Conservation (phyloP, 2,329 filamentous ascomycete genomes). For the Sclerotinia sclerotiorum region DNA sequence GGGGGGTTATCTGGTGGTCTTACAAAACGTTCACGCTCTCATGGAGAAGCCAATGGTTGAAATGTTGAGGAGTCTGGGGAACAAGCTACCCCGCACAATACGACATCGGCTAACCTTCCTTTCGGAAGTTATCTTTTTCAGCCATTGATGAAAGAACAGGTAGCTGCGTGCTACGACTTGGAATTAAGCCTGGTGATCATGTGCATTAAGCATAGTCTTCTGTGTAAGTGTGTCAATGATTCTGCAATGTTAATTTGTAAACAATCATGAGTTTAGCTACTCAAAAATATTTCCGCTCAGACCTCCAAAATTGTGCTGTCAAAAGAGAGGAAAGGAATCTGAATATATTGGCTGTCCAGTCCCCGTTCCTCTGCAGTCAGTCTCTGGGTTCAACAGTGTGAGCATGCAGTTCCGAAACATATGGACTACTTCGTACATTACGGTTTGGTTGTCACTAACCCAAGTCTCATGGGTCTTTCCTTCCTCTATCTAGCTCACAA, state of each 20-base stretch:
- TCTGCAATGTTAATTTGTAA: neutral
- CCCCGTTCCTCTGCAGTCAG: neutral
- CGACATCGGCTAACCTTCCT: conserved; percentile 20
- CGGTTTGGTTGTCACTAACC: too few relatives aligned
- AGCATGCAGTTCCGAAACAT: neutral
- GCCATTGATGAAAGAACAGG: neutral
- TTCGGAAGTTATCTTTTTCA: neutral
- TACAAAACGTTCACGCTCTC: neutral
- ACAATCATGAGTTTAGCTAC: neutral
- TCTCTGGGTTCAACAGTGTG: too few relatives aligned
- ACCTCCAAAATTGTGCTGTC: too few relatives aligned
- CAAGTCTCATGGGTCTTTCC: neutral
- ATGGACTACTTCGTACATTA: neutral
- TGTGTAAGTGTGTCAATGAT: neutral
- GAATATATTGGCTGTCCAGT: neutral
- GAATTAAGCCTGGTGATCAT: neutral
- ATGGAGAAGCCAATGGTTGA: neutral
- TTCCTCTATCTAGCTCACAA: neutral
- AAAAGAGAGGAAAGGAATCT: neutral
- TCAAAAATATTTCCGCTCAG: neutral
- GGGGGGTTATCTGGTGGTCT: neutral
- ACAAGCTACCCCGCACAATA: conserved; percentile 14
- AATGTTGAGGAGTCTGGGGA: neutral
- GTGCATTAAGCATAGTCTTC: neutral
- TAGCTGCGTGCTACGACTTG: neutral